Conservation (phyloP, 805 yeast genomes). For the Kuraishia ogatae region DNA sequence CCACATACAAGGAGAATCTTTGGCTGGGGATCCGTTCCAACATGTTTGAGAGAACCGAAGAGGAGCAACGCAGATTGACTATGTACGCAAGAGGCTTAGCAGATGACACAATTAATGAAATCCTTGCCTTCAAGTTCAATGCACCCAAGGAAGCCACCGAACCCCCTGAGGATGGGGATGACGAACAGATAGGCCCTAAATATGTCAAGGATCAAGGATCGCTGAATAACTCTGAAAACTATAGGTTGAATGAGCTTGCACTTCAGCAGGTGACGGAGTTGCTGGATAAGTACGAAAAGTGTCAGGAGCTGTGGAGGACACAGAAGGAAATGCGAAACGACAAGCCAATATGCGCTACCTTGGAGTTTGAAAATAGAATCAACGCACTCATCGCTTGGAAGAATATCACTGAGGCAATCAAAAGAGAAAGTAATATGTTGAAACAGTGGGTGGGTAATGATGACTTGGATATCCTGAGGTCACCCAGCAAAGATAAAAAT, state of each 20-base stretch:
- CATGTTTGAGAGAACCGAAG: constrained; percentile 68
- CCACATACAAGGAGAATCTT: constrained; percentile 57
- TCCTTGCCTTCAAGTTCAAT: constrained; percentile 52
- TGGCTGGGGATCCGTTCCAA: constrained; percentile 89
- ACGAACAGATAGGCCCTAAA: background rate
- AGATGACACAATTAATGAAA: constrained; percentile 63
- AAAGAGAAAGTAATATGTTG: constrained; percentile 50
- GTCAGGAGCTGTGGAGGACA: constrained; percentile 75
- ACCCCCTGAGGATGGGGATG: constrained; percentile 6
- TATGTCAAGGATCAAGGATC: background rate
- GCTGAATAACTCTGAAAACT: background rate
- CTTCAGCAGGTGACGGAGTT: constrained; percentile 44
- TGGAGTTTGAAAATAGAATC: constrained; percentile 54
- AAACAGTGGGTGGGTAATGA: constrained; percentile 80
- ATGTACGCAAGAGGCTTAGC: constrained; percentile 63
- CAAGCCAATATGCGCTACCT: constrained; percentile 60
- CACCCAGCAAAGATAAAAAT: constrained; percentile 10
- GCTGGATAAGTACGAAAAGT: constrained; percentile 52
- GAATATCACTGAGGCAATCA: constrained; percentile 62
- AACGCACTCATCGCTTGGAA: constrained; percentile 84
- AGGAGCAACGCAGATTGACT: constrained; percentile 65
- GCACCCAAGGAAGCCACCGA: constrained; percentile 22
- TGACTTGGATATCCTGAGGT: constrained; percentile 53
- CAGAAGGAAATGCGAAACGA: constrained; percentile 70
- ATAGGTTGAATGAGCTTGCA: constrained; percentile 18